These are phyloP conservation scores for Verticillium tricorpus DNA, from an alignment of 2,329 filamentous ascomycete species.

Conservation along the genomic window DNA sequence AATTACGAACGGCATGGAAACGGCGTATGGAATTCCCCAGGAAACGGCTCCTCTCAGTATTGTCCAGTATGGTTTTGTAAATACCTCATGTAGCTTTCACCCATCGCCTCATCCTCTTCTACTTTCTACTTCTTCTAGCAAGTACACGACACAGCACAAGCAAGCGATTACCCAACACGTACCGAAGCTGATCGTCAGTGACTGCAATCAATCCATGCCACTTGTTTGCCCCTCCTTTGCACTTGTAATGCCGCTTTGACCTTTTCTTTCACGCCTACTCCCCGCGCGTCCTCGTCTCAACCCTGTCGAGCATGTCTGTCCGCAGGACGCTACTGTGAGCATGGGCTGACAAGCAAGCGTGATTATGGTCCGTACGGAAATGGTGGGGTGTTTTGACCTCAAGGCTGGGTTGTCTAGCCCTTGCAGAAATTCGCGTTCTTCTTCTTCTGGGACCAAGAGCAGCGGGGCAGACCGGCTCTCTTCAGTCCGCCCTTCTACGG, in stretches of 20 bases:
- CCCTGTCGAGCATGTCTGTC: background rate
- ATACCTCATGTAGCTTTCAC: background rate
- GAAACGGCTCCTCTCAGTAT: background rate
- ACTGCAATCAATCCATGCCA: no score
- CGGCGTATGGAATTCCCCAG: background rate
- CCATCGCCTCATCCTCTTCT: background rate
- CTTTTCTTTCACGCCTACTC: background rate
- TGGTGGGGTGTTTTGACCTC: background rate
- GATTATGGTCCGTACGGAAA: background rate
- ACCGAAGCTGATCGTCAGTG: background rate
- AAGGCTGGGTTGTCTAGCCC: background rate
- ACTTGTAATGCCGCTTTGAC: constrained; percentile 2
- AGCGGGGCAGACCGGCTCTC: no score
- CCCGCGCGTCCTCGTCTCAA: background rate
- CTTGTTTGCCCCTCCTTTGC: background rate
- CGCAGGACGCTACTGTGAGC: background rate
- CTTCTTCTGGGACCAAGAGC: no score
- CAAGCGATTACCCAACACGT: background rate
- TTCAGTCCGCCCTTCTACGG: background rate
- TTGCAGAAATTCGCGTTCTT: no score
- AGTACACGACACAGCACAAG: no score
- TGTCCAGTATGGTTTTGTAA: background rate
- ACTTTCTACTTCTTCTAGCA: background rate
- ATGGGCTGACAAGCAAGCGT: background rate
- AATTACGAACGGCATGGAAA: background rate